phyloP scores from a whole-genome alignment of 257 asterid genomes.

The Solanum lycopersicoides region DNA sequence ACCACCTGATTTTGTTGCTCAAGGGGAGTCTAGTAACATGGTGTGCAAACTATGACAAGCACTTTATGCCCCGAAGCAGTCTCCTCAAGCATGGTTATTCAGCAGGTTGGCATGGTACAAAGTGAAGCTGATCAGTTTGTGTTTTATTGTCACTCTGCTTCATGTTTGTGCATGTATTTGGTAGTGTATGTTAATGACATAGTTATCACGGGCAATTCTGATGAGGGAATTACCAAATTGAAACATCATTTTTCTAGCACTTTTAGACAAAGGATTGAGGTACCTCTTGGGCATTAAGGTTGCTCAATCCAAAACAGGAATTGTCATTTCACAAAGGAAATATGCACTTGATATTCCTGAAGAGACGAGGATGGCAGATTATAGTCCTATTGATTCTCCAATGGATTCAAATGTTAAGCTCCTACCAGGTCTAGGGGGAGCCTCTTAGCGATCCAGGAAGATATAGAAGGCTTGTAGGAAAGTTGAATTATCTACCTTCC shows the following conservation, averaged over 20 bases:
- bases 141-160: neutral
- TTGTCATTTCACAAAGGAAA: neutral
- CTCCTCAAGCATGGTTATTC: neutral
- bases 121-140: neutral
- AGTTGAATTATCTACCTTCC: neutral
- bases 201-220: neutral
- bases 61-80: neutral
- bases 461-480: neutral
- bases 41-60: neutral
- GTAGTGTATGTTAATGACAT: neutral
- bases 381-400: neutral
- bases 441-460: neutral
- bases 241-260: neutral
- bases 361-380: neutral
- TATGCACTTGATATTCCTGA: neutral
- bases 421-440: neutral
- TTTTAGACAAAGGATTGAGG: neutral
- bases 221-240: neutral
- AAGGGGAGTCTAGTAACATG: neutral
- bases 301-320: neutral
- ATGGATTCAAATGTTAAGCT: neutral
- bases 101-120: neutral
- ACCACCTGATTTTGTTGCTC: neutral
- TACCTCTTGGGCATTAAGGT: neutral
- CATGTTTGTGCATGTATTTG: neutral